Evolutionary conservation across 1,284 basidiomycete genomes (phyloP).

Genomic region (Psilocybe mexicana): DNA sequence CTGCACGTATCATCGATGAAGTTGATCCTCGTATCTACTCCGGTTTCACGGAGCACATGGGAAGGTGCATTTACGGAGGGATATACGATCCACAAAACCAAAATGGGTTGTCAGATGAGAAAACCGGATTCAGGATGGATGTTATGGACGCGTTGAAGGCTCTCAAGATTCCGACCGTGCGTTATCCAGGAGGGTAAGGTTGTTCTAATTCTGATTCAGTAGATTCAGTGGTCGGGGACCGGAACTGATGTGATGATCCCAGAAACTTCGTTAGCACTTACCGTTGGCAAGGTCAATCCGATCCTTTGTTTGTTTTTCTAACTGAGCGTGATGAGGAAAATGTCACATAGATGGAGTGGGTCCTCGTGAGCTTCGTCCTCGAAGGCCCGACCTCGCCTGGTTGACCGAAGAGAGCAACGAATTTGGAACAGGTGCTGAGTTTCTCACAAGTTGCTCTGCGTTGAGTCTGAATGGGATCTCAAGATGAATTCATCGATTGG

Average conservation of each 20-base stretch:
- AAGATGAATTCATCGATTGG: conserved; percentile 47
- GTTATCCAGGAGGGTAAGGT: conserved; percentile 63
- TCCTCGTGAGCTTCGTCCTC: conserved; percentile 51
- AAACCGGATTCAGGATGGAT: conserved; percentile 56
- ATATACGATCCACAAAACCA: conserved; percentile 50
- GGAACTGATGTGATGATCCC: conserved; percentile 1
- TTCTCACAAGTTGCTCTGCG: neutral
- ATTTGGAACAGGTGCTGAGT: conserved; percentile 53
- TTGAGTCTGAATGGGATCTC: neutral
- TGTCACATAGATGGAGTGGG: conserved; percentile 51
- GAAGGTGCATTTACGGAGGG: conserved; percentile 64
- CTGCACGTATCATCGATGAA: conserved; percentile 35
- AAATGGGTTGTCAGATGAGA: conserved; percentile 36
- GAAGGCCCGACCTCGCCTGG: conserved; percentile 68
- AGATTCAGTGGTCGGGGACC: no score
- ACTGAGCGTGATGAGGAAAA: neutral
- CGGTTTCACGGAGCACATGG: conserved; percentile 64
- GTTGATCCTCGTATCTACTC: conserved; percentile 53
- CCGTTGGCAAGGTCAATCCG: conserved; percentile 53
- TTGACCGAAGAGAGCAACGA: conserved; percentile 61
- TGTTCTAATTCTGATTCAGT: conserved; percentile 10
- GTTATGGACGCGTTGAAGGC: conserved; percentile 55
- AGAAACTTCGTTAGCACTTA: conserved; percentile 62
- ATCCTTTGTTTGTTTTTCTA: no score
- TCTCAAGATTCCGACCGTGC: conserved; percentile 55